Evolutionary conservation across 208 protist genomes (phyloP), one percentile per base, ranked within the genome.

Genomic region (Leishmania turanica): DNA sequence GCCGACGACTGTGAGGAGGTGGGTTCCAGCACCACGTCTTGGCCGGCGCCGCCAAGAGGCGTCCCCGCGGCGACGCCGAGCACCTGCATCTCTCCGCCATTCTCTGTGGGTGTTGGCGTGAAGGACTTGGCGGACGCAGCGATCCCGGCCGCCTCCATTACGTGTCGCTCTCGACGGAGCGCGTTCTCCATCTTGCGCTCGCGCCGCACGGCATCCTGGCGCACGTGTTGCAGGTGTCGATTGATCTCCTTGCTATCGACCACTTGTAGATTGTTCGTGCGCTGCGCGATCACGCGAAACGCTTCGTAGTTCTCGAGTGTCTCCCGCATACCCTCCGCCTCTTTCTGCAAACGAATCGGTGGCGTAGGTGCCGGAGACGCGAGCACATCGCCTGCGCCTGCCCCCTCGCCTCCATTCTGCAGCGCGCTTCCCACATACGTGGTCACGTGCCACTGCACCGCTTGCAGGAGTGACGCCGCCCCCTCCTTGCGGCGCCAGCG

Each of bases 191-290:
- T 65, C 53, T 84, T 79, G 42, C 85, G 84, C 78, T 98, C 95
- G 65, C 80, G 78, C 73, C 80, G 82, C 68, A 89, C 31, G 51
- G 86, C 83, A 54, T 97, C 89, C 24, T 80, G 87, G 56, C 87
- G 92, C 19, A 95, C 79, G 17, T 81, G 85, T 79, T 95, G 92
- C 19, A 98, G 83, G 70, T 95, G 90, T 19, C 94, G 82, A 78
- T 98, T 98, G 72, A 98, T 96, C 85, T 97, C 93, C 84, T 92
- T 93, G 85, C 90, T 86, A 76, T 98, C 95, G 77, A 98, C 95
- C 69, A 98, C 95, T 82, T 97, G 93, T 56, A 98, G 79, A 82
- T 98, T 98, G 79, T 94, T 94, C 15, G 93, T 97, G 68, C 92
- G 91, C 84, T 97, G 95, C 0, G 95, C 89, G 80, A 98, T 97